phyloP scores from a whole-genome alignment of 2,329 filamentous ascomycete species.

The Sphaerulina populicola region DNA sequence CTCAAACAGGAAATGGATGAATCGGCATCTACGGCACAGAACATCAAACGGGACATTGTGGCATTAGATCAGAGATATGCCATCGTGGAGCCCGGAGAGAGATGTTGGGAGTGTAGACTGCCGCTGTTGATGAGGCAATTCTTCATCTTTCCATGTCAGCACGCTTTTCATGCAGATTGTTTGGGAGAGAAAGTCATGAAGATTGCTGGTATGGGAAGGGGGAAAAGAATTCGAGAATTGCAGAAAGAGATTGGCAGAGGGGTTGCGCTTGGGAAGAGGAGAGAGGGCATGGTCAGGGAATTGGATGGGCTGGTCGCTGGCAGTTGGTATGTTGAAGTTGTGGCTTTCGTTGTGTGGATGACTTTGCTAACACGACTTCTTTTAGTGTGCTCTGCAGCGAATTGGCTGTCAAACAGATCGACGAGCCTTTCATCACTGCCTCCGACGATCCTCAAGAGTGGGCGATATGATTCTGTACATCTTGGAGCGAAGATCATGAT shows the following conservation, averaged over 20 bases:
- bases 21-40: slow-evolving; percentile 73
- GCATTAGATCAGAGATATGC: slow-evolving; percentile 82
- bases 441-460: slow-evolving; percentile 73
- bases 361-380: slow-evolving; percentile 32
- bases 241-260: slow-evolving; percentile 77
- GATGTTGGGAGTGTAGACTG: slow-evolving; percentile 79
- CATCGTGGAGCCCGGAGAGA: slow-evolving; percentile 91
- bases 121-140: slow-evolving; percentile 86
- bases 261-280: slow-evolving; percentile 55
- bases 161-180: slow-evolving; percentile 95
- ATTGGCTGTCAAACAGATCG: slow-evolving; percentile 85
- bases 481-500: too few relatives aligned
- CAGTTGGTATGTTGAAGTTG: slow-evolving; percentile 45
- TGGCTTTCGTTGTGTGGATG: slow-evolving; percentile 16
- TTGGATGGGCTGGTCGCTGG: slow-evolving; percentile 85
- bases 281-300: slow-evolving; percentile 78
- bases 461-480: slow-evolving; percentile 40
- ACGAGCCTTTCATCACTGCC: slow-evolving; percentile 76
- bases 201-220: slow-evolving; percentile 65
- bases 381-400: slow-evolving; percentile 79
- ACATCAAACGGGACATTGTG: slow-evolving; percentile 84
- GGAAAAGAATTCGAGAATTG: slow-evolving; percentile 72
- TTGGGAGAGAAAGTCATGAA: slow-evolving; percentile 78
- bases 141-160: slow-evolving; percentile 97
- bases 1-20: slow-evolving; percentile 95